Base-by-base conservation (phyloP, 176 grass and related monocot genomes). In the Eleusine indica region DNA sequence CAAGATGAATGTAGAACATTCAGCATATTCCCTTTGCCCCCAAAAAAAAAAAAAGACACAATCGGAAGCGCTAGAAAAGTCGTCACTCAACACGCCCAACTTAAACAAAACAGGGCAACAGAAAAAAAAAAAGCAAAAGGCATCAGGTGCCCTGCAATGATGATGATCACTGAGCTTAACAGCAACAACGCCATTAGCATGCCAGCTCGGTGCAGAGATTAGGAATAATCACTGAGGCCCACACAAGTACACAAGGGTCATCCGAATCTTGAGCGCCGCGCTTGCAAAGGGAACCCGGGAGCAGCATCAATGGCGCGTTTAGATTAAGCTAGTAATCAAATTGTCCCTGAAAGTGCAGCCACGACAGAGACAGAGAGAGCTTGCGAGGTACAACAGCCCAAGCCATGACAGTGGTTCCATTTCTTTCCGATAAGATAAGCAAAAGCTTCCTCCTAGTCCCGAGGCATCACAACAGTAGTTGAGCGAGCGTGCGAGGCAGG, bases 61-160 rank as follows among this genome's bases (percentile, higher is more conserved):
- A 70, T 39, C 66, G 37, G 18, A 77, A 70, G 73, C 46, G 74
- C 78, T 79, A 47, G 12, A 52, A 69, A 66, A 78, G 40, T 12
- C 49, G 1, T 56, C 35, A 46, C 64, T 43, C 19, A 56, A 8
- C 76, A 57, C 9, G 52, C 78, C 18, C 41, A 44, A 29, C 16
- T 81, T 89, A 89, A 82, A 77, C 66, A 82, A 86, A 52, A 25
- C 5, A 78, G 57, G 73, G 57, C 68, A 70, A 16, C 7, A 54
- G 25, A 25, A 25, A 25, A 4, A 53, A 9, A 62, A n/a, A 68
- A 22, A 71, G 32, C 35, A 48, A 60, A 71, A 43, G 63, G 79
- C 84, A 86, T 83, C 74, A 7, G 80, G 49, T 78, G 22, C 80
- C 86, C 73, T 67, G 60, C 49, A 68, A 90, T 73, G 60, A 83